Conservation (phyloP, 352 stramenopile genomes). For the Pythium coloratum region DNA sequence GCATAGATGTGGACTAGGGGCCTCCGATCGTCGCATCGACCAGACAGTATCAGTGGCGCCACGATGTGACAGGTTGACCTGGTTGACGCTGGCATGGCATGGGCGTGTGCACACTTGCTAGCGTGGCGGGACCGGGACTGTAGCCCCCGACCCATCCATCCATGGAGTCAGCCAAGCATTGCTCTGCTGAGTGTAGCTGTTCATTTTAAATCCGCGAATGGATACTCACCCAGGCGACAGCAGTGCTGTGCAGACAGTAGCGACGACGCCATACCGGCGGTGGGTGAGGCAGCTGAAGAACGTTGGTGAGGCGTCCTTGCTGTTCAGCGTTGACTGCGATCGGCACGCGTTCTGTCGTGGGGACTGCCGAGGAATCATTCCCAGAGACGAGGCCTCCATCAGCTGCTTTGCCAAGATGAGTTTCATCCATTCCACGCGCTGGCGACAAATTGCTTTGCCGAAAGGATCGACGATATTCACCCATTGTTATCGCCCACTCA, state of each 20-base stretch:
- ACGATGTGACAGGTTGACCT: conserved; percentile 7
- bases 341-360: neutral
- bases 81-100: neutral
- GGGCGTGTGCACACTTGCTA: no score
- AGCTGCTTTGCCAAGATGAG: neutral
- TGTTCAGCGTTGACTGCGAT: neutral
- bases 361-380: neutral
- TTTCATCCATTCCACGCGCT: conserved; percentile 3
- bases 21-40: neutral
- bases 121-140: no score
- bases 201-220: no score
- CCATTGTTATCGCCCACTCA: no score
- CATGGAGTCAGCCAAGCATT: no score
- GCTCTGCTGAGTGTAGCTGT: no score
- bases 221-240: no score
- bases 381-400: neutral
- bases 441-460: conserved; percentile 1
- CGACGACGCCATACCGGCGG: no score
- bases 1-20: neutral
- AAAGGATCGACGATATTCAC: neutral
- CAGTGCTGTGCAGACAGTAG: no score
- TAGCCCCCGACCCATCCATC: no score
- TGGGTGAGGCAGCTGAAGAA: no score
- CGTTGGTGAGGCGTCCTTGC: neutral
- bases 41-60: neutral